Conservation (phyloP, 2,329 filamentous ascomycete genomes). For the Rasamsonia emersonii region DNA sequence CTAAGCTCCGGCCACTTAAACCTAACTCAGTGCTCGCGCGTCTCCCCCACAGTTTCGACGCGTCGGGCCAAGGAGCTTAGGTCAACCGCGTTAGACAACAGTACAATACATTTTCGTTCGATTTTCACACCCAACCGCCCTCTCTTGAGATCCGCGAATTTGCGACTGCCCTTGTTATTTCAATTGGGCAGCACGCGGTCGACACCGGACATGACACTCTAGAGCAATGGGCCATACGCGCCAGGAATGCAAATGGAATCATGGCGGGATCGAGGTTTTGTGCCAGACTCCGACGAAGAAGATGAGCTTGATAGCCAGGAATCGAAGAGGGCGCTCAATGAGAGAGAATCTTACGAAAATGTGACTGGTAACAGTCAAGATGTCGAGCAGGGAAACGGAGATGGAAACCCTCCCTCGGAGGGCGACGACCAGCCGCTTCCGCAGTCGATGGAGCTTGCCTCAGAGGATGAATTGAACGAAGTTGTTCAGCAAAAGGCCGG, state of each 20-base stretch:
- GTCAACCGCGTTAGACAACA: not conserved
- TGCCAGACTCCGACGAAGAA: slow-evolving; percentile 43
- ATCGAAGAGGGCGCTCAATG: slow-evolving; percentile 6
- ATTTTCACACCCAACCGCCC: not conserved
- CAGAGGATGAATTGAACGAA: slow-evolving; percentile 2
- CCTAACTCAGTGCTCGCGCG: no score
- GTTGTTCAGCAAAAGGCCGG: slow-evolving; percentile 5
- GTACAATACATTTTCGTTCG: not conserved
- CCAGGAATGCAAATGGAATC: slow-evolving; percentile 34
- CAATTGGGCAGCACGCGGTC: slow-evolving; percentile 3
- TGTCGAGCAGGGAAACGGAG: not conserved
- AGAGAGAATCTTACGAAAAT: slow-evolving; percentile 1
- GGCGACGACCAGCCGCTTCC: not conserved
- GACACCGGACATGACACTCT: slow-evolving; percentile 16
- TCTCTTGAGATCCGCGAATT: slow-evolving; percentile 1
- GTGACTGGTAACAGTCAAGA: slow-evolving; percentile 1
- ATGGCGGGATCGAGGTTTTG: slow-evolving; percentile 45
- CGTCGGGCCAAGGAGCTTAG: not conserved
- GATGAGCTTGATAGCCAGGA: slow-evolving; percentile 32
- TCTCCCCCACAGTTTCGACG: no score
- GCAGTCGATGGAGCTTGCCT: slow-evolving; percentile 4
- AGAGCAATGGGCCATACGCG: slow-evolving; percentile 28
- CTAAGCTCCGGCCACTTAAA: no score
- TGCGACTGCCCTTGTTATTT: slow-evolving; percentile 1
- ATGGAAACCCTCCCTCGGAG: not conserved